Evolutionary conservation across 805 yeast species (phyloP).

Genomic region (Teunomyces lycoperdinae): DNA sequence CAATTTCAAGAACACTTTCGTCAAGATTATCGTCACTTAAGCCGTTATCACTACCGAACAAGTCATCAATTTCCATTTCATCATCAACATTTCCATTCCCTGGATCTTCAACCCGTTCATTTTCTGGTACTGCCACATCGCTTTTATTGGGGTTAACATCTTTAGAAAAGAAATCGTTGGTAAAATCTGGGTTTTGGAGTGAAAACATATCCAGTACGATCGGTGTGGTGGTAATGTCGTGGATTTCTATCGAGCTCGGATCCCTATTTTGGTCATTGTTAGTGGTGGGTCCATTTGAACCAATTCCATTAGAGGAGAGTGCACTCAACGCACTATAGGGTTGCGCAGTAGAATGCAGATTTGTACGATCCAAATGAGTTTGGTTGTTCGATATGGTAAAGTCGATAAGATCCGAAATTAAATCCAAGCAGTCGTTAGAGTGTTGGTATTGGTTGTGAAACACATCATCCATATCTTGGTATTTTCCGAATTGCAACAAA

Average conservation of each 20-base stretch:
- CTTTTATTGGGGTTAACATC: conserved; percentile 3
- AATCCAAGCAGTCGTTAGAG: conserved; percentile 26
- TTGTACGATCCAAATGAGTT: not conserved
- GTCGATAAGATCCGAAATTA: conserved; percentile 37
- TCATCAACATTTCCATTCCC: conserved; percentile 11
- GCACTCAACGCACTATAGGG: conserved; percentile 17
- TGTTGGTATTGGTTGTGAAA: not conserved
- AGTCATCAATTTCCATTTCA: conserved; percentile 25
- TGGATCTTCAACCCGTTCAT: not conserved
- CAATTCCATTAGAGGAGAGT: conserved; percentile 9
- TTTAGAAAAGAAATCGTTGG: conserved; percentile 12
- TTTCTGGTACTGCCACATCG: not conserved
- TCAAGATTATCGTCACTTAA: conserved; percentile 16
- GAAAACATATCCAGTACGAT: conserved; percentile 12
- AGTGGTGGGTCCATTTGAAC: conserved; percentile 10
- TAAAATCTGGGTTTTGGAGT: conserved; percentile 10
- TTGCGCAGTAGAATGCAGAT: not conserved
- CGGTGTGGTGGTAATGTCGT: conserved; percentile 11
- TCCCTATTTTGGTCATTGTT: conserved; percentile 13
- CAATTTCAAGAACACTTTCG: not conserved
- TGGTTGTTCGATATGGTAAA: conserved; percentile 24
- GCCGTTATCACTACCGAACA: conserved; percentile 33
- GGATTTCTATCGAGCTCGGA: conserved; percentile 11
- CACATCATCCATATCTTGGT: conserved; percentile 14
- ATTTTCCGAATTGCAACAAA: conserved; percentile 49